Percentiles rank a stretch among this genome's conserved stretches.
phyloP scores from a whole-genome alignment of 176 grass and related monocot genomes.

The Rhynchospora breviuscula region DNA sequence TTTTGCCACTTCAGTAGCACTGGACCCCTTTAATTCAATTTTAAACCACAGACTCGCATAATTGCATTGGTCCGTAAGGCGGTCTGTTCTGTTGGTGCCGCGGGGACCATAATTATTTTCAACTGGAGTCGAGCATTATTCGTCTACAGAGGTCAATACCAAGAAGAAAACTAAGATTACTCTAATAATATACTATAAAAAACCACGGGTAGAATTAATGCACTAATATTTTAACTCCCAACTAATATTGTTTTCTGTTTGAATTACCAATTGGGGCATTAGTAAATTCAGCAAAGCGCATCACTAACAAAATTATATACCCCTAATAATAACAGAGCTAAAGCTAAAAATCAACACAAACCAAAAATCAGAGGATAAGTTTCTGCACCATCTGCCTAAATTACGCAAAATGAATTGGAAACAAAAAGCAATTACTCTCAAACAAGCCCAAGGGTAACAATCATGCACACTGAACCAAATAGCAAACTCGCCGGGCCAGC shows the following conservation, averaged over 20 bases:
- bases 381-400: background rate
- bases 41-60: no score
- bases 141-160: no score
- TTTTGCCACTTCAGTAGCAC: no score
- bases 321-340: background rate
- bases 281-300: background rate
- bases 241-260: background rate
- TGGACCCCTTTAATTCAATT: no score
- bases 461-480: conserved; percentile 15
- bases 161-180: no score
- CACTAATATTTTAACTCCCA: background rate
- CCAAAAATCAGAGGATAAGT: background rate
- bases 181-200: no score
- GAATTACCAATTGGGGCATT: background rate
- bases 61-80: no score
- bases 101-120: background rate
- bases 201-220: background rate
- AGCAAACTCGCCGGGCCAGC: conserved; percentile 1
- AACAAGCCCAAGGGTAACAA: conserved; percentile 25
- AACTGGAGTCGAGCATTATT: no score
- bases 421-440: conserved; percentile 26
- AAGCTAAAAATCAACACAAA: background rate
- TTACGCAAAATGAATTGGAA: background rate
- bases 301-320: background rate
- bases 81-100: background rate